Conservation (phyloP, 495 filamentous ascomycete species). For the Xylaria curta region DNA sequence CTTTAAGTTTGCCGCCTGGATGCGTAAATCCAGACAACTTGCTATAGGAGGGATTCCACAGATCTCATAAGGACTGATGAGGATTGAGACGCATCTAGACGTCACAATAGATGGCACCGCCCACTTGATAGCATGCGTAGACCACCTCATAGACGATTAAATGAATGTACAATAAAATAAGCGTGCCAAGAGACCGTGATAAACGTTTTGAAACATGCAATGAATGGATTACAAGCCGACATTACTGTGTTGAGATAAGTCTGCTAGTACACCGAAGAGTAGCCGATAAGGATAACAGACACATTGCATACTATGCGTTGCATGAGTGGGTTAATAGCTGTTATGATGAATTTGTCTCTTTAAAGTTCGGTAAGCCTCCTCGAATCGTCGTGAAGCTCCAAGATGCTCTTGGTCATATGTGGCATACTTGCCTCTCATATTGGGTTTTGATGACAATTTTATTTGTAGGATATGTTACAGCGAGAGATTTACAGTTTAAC, state of each 20-base stretch:
- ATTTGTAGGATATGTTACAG: no score
- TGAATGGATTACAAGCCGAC: not conserved
- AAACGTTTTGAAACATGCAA: not conserved
- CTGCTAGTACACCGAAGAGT: not conserved
- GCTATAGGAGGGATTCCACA: not conserved
- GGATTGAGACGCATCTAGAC: not conserved
- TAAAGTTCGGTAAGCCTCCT: not conserved
- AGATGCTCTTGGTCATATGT: not conserved
- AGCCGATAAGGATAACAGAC: not conserved
- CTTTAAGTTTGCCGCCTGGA: not conserved
- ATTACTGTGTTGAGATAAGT: not conserved
- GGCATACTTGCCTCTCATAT: no score
- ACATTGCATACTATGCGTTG: not conserved
- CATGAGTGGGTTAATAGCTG: not conserved
- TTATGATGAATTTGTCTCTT: not conserved
- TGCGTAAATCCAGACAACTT: not conserved
- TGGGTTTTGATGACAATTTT: no score
- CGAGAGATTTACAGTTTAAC: no score
- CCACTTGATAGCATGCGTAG: constrained; percentile 13
- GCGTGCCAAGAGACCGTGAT: not conserved
- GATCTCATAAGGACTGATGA: not conserved
- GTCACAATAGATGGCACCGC: not conserved
- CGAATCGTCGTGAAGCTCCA: not conserved
- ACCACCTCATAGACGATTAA: constrained; percentile 1
- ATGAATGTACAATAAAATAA: constrained; percentile 7